Base-by-base conservation (phyloP, 257 asterid species). In the Oldenlandia corymbosa region DNA sequence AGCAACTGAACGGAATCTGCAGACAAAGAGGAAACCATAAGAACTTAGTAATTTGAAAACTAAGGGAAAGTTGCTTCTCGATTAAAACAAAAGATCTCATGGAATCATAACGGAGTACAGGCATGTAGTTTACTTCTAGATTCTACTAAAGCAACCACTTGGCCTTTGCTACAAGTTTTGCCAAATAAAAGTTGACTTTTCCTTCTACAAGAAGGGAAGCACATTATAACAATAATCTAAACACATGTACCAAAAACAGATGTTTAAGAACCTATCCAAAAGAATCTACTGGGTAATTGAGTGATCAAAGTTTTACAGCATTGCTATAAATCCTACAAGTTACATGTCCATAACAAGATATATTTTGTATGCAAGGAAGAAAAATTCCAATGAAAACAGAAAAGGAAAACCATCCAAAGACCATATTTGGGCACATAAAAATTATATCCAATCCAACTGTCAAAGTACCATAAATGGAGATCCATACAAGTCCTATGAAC, bases 1-100 rank as follows among this genome's bases (percentile, higher is more conserved):
- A n/a, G 97, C 91, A 30, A 92, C 81, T 7, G 94, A 76, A 4
- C 69, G 26, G 68, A 92, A 92, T 71, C 98, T 88, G 66, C 61
- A 75, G 0, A 5, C 49, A 72, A 58, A 42, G 62, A 12, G 16
- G 28, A 1, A 45, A n/a, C 2, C 12, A 57, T 23, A 51, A 5
- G 1, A 11, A 12, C 8, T 69, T n/a, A 26, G 68, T 18, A 14
- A 11, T 5, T n/a, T 55, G 37, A 28, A 62, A 56, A 8, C 16
- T 14, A 5, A 1, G 49, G 27, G 21, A 50, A 32, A 10, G 18
- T 42, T 23, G n/a, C 43, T 45, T 30, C 45, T 24, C 31, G n/a
- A 10, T 13, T 28, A 17, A 30, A n/a, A 14, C 18, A 12, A 39
- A 57, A 14, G 7, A 18, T 18, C 20, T 58, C 17, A 17, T 50